Evolutionary conservation across 352 stramenopile species (phyloP).

Genomic region (Globisporangium mamillatum): DNA sequence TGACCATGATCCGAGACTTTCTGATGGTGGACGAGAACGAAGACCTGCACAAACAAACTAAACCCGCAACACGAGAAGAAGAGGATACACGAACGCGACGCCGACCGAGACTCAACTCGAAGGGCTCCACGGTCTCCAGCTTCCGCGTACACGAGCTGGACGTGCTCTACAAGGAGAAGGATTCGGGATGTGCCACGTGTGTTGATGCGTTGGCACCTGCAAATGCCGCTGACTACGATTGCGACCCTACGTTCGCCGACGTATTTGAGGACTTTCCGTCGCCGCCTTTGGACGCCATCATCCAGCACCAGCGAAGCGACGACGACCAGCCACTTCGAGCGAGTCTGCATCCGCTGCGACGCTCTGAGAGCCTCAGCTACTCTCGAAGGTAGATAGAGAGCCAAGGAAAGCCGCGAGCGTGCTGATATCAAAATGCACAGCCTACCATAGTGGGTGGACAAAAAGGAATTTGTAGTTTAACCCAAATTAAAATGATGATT

Average conservation of each 20-base stretch:
- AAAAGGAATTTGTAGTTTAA: not conserved
- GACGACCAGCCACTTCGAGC: conserved; percentile 14
- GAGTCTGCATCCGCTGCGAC: conserved; percentile 20
- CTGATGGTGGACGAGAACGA: conserved; percentile 56
- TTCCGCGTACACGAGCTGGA: conserved; percentile 63
- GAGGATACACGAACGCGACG: conserved; percentile 11
- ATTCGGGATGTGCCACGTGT: not conserved
- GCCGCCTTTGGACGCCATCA: conserved; percentile 51
- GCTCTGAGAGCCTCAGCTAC: conserved; percentile 37
- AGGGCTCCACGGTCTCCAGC: conserved; percentile 38
- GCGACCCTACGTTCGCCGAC: conserved; percentile 42
- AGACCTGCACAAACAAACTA: conserved; percentile 11
- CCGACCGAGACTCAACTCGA: conserved; percentile 26
- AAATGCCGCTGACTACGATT: conserved; percentile 22
- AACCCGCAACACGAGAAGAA: not conserved
- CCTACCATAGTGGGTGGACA: not conserved
- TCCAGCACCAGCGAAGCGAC: conserved; percentile 44
- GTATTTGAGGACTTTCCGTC: conserved; percentile 55
- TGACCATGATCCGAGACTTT: conserved; percentile 59
- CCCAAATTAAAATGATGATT: not conserved
- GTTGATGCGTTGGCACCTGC: conserved; percentile 1
- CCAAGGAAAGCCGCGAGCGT: too few species aligned
- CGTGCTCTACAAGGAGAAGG: conserved; percentile 40
- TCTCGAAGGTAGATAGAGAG: conserved; percentile 14
- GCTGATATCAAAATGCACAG: not conserved